A percentile compares a stretch with the other conserved stretches of the same genome.
These are phyloP conservation scores for Castanopsis chinensis DNA, from an alignment of 306 rosid genomes.

Conservation along the genomic window DNA sequence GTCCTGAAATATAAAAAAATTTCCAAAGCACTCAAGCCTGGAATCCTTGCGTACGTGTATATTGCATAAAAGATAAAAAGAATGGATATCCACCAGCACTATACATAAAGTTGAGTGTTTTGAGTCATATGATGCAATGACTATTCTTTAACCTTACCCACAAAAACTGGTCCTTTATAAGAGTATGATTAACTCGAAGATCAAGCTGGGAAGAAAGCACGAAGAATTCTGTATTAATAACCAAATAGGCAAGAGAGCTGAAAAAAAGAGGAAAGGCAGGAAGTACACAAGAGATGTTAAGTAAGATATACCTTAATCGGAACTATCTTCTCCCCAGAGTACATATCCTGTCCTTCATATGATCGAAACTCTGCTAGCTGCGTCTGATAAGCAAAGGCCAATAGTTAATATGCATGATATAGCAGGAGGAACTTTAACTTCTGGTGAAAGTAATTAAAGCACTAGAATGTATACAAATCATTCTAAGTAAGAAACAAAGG, in stretches of 20 bases:
- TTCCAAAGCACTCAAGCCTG: constrained; percentile 13
- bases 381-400: constrained; percentile 46
- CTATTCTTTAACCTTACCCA: constrained; percentile 62
- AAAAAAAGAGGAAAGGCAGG: background rate
- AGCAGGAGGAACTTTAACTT: too few species aligned
- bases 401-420: background rate
- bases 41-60: constrained; percentile 7
- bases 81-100: background rate
- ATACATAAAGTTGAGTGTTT: background rate
- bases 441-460: too few species aligned
- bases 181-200: constrained; percentile 86
- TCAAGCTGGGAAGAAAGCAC: constrained; percentile 59
- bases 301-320: constrained; percentile 65
- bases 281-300: background rate
- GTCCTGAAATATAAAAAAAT: constrained; percentile 50
- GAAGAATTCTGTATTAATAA: background rate
- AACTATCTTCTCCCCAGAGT: constrained; percentile 79
- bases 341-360: constrained; percentile 90
- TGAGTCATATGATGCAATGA: background rate
- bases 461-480: background rate
- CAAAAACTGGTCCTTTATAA: constrained; percentile 86
- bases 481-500: background rate
- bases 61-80: constrained; percentile 7
- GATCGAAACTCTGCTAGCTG: constrained; percentile 79
- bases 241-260: background rate